Base-by-base conservation (phyloP, 1,139 yeast genomes). In the Kodamaea plutei region DNA sequence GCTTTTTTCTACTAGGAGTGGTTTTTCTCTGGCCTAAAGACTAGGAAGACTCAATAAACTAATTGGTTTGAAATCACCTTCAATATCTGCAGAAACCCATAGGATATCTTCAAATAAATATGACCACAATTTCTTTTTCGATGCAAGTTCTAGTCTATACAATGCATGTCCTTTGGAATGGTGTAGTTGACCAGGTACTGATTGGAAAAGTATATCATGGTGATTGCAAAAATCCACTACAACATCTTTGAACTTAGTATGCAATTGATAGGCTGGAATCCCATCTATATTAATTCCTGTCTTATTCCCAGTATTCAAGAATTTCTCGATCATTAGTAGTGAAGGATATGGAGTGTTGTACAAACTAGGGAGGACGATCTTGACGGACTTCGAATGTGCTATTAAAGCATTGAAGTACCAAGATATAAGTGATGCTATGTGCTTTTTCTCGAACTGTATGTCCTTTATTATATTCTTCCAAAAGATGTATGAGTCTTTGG, bases 161-260 rank as follows among this genome's bases (percentile, higher is more conserved):
- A 61, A 34, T 5, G 56, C 58, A 8, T 47, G 38, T 3, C 67
- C 65, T 27, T 44, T 38, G 3, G 33, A 30, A 4, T 40, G 44
- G 31, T 54, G 58, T 25, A 39, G 34, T 28, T 35, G 35, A 14
- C 43, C 41, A n/a, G 48, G 45, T 4, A 38, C 35, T 14, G 38
- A 16, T 2, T 40, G 39, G 27, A 64, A 46, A 4, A 51, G 33
- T 8, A 64, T 54, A 12, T 51, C 48, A 17, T 55, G 40, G 6
- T 44, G 37, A 9, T 48, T 29, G 41, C 74, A 67, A 35, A 42
- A 50, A 1, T 54, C 43, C 21, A 40, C 42, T 3, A 68, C 61
- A 10, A 67, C 69, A 36, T 68, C 71, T 30, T 54, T 63, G 36
- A 63, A 68, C 1, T 64, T 45, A 3, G 64, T 56, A 33, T 51